Conservation (phyloP, 208 protist species). For the Acanthamoeba royreba region DNA sequence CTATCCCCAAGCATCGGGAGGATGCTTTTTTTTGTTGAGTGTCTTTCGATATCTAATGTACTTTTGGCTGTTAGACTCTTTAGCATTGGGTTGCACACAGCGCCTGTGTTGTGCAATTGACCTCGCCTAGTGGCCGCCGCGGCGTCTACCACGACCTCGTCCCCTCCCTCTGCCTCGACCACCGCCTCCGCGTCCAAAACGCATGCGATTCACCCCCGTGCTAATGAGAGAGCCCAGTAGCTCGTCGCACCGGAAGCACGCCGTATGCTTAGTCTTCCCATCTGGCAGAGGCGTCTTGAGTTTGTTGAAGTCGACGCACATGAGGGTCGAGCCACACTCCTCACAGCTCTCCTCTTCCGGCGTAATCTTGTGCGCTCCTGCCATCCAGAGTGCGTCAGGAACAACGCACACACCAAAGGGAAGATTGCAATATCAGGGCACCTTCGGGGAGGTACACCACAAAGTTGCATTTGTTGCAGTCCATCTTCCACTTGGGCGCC, state of each 20-base stretch:
- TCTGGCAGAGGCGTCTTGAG: not conserved
- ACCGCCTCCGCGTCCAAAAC: not conserved
- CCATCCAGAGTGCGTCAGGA: too few relatives aligned
- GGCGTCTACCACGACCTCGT: not conserved
- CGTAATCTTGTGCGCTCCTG: not conserved
- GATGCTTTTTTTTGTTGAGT: too few relatives aligned
- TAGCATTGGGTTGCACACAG: too few relatives aligned
- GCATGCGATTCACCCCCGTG: not conserved
- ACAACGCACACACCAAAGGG: too few relatives aligned
- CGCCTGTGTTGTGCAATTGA: too few relatives aligned
- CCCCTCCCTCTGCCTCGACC: not conserved
- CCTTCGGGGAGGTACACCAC: constrained; percentile 48
- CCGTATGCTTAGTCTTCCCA: not conserved
- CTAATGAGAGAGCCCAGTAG: not conserved
- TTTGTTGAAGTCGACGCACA: constrained; percentile 18
- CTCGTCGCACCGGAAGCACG: not conserved
- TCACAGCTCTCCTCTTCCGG: not conserved
- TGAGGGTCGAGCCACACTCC: not conserved
- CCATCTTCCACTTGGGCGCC: constrained; percentile 47
- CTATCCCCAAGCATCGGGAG: too few relatives aligned
- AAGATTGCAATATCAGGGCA: not conserved
- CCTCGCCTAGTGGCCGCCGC: not conserved
- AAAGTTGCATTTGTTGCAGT: constrained; percentile 56
- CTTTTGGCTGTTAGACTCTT: too few relatives aligned
- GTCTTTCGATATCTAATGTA: too few relatives aligned